Base-by-base conservation (phyloP, 2,329 filamentous ascomycete species). In the Helminthosporium solani region DNA sequence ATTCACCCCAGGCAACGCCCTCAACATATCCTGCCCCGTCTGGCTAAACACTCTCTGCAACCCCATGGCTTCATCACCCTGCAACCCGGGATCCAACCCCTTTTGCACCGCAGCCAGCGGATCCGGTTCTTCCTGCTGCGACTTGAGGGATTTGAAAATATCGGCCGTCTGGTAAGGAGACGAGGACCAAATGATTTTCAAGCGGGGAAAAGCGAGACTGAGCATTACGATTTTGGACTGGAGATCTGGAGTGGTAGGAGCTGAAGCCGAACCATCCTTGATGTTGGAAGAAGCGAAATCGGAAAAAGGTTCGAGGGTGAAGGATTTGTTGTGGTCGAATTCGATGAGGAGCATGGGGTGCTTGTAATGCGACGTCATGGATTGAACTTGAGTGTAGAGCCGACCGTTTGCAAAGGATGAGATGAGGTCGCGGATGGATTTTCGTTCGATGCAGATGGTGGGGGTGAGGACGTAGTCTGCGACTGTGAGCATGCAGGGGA, bases 271-370 rank as follows among this genome's bases (percentile, higher is more conserved):
- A 0, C 85, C 79, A 8, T 85, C 79, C 9, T 85, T 69, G 44
- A 79, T 82, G n/a, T 82, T 63, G 3, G 58, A 46, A 12, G 38
- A 54, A 11, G 52, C 57, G 35, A 77, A 67, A 49, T 79, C 76
- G 1, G 75, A 71, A 49, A 79, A 79, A 0, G 76, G 76, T 42
- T 78, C 94, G 14, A 99, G 84, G 0, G 91, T 97, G 70, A 99
- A 99, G 3, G 89, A 92, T 70, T 95, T 96, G 74, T 95, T 92
- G 66, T 95, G 88, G 67, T 96, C 91, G 68, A 99, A 99, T 70
- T 99, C 94, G 63, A 99, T 97, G 35, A 99, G 82, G 6, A 99
- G 83, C 82, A 97, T 88, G 0, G 90, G 87, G 55, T 73, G 84
- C 63, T 87, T 87, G 80, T 99, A 99, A 73, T 97, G 85, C 67